phyloP scores from a whole-genome alignment of 805 yeast species.

The Lipomyces spencermartinsiae region DNA sequence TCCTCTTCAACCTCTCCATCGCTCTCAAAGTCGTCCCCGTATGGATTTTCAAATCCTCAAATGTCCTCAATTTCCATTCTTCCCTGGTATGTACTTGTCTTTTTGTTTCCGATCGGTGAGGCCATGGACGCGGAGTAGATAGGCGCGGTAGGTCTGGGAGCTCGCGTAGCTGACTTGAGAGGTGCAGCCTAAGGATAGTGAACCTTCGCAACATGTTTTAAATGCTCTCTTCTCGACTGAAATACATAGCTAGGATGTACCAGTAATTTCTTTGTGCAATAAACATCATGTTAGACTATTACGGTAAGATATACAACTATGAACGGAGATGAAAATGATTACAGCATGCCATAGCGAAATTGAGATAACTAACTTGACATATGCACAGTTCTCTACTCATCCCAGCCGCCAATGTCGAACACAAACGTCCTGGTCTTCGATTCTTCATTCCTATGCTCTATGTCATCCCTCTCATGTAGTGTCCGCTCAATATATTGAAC shows the following conservation, averaged over 20 bases:
- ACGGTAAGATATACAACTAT: background rate
- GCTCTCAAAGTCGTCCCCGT: conserved; percentile 55
- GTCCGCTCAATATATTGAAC: conserved; percentile 68
- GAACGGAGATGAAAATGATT: background rate
- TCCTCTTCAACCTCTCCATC: conserved; percentile 70
- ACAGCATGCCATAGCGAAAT: background rate
- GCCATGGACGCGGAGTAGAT: no score
- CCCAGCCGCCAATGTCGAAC: conserved; percentile 34
- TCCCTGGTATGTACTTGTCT: no score
- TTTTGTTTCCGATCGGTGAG: no score
- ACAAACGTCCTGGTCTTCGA: conserved; percentile 10
- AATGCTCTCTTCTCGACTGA: no score
- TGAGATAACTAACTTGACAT: background rate
- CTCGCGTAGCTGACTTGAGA: no score
- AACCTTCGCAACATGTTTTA: no score
- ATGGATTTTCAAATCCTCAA: conserved; percentile 69
- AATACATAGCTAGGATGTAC: no score
- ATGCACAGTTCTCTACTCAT: background rate
- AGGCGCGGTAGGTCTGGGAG: no score
- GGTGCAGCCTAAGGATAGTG: no score
- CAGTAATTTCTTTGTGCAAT: background rate
- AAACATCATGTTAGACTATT: background rate
- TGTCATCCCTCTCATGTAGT: conserved; percentile 23
- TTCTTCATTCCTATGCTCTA: background rate
- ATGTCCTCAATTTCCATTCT: conserved; percentile 46